Conservation (phyloP, 345 rosid genomes). For the Erodium maritimum region DNA sequence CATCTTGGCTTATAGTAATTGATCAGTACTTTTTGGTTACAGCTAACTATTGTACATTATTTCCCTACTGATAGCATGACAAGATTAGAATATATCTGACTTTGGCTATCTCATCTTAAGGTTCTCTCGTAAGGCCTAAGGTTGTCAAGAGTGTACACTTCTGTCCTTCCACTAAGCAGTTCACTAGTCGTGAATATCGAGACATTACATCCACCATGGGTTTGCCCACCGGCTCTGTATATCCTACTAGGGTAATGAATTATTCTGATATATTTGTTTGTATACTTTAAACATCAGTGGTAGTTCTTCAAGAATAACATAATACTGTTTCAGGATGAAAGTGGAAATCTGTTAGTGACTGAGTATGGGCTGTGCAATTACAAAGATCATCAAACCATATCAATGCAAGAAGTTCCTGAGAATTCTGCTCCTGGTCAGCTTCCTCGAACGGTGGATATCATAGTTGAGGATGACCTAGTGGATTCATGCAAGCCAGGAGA, state of each 20-base stretch:
- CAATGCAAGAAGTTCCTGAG: constrained; percentile 98
- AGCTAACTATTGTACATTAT: not conserved
- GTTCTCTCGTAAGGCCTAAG: constrained; percentile 97
- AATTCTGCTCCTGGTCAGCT: constrained; percentile 99
- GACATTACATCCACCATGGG: constrained; percentile 83
- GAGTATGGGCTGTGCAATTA: constrained; percentile 90
- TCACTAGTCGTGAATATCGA: constrained; percentile 75
- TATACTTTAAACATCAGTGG: too few relatives aligned
- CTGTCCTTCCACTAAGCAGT: constrained; percentile 66
- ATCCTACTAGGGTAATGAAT: constrained; percentile 85
- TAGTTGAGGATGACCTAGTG: constrained; percentile 93
- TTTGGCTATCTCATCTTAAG: constrained; percentile 20
- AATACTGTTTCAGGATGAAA: constrained; percentile 58
- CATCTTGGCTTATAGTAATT: too few relatives aligned
- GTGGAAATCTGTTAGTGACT: constrained; percentile 82
- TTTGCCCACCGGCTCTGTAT: constrained; percentile 92
- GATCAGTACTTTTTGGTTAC: too few relatives aligned
- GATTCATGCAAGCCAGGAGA: constrained; percentile 99
- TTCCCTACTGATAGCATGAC: not conserved
- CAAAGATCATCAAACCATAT: constrained; percentile 95
- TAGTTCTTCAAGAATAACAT: not conserved
- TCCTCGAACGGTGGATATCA: constrained; percentile 88
- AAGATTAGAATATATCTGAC: not conserved
- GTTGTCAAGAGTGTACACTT: constrained; percentile 95
- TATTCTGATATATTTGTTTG: not conserved